Conservation (phyloP, 129 eudicot genomes). For the Tagetes patula region DNA sequence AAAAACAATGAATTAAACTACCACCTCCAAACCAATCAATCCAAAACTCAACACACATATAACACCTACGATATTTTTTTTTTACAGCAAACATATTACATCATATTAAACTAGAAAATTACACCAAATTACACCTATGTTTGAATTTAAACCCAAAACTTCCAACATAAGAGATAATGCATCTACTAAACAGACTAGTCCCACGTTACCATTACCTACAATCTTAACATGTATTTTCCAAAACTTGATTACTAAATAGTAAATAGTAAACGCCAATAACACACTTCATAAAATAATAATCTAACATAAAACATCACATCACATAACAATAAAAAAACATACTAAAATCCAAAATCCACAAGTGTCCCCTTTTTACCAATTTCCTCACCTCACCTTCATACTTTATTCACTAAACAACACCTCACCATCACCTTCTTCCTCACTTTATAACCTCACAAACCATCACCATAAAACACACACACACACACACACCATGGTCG, state of each 20-base stretch:
- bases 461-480: slow-evolving; percentile 1
- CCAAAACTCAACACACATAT: too few species aligned
- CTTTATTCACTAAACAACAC: not conserved
- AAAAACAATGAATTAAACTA: too few species aligned
- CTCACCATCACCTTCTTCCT: not conserved
- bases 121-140: too few species aligned
- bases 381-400: not conserved
- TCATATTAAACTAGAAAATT: too few species aligned
- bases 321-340: not conserved
- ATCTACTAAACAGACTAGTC: too few species aligned
- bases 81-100: too few species aligned
- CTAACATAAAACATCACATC: not conserved
- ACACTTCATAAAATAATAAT: not conserved
- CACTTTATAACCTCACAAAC: slow-evolving; percentile 29
- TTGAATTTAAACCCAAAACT: too few species aligned
- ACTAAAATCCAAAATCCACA: slow-evolving; percentile 5
- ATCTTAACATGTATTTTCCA: not conserved
- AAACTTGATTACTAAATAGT: not conserved
- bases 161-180: too few species aligned
- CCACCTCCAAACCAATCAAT: too few species aligned
- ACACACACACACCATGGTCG: slow-evolving; percentile 13
- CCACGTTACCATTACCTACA: too few species aligned
- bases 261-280: not conserved
- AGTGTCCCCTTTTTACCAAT: slow-evolving; percentile 29
- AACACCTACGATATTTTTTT: too few species aligned